Base-by-base conservation (phyloP, 352 stramenopile species). In the Phytophthora vignae region DNA sequence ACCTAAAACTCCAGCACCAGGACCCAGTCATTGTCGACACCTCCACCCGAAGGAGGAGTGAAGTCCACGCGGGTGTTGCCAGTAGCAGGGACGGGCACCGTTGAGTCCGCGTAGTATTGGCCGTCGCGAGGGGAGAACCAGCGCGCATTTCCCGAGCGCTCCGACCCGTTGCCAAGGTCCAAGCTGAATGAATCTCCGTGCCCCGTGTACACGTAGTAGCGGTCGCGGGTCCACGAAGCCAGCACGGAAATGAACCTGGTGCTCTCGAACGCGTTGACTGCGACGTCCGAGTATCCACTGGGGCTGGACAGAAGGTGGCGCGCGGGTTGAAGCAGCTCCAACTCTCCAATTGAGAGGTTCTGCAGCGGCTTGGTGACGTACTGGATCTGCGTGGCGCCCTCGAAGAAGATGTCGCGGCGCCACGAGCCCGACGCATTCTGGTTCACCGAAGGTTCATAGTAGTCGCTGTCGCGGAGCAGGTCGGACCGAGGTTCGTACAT, bases 121-220 rank as follows among this genome's bases (percentile, higher is more conserved):
- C 70, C 64, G 59, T 77, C 64, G 11, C 70, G 70, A 52, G 71
- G 60, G 29, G 40, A 67, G 50, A 71, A 77, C 70, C 70, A 74
- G 38, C 60, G 48, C 4, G 55, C 64, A 48, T 1, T 52, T 55
- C 65, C 29, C 4, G 19, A 48, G 25, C 70, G 70, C 12, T 56
- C 65, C 17, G 21, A 50, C 1, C 53, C 55, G 22, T 61, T 44
- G 15, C 22, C 44, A 9, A 74, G 40, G 1, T 73, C 3, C 2
- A 76, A 58, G 8, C 58, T 67, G 58, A 72, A 74, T 21, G 60
- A 57, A 29, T 70, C 60, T 2, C 67, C 67, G 42, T 70, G 67
- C 3, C 55, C 67, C 1, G 67, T 61, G 31, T 74, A 74, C 4
- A 65, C 60, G 11, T 31, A 70, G 38, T 60, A 61, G 56, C 64